Conservation (phyloP, 179 eudicot genomes). For the Drosera spatulata region DNA sequence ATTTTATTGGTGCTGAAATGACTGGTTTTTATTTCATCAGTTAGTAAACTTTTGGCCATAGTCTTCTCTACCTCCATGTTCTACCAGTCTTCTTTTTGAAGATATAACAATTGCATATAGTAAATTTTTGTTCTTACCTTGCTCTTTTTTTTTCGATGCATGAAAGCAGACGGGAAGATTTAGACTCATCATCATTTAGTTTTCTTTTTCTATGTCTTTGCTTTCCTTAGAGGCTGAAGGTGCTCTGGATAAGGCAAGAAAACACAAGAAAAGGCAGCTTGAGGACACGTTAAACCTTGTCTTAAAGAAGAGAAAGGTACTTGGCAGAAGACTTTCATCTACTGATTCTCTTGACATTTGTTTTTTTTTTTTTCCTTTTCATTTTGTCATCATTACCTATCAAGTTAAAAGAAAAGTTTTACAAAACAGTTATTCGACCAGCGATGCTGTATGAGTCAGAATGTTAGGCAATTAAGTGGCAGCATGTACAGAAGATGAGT, state of each 20-base stretch:
- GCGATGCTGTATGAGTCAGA: too few species aligned
- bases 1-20: not conserved
- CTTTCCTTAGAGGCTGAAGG: conserved; percentile 88
- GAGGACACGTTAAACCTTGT: conserved; percentile 89
- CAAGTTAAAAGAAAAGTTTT: too few species aligned
- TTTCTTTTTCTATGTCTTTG: not conserved
- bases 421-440: too few species aligned
- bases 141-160: not conserved
- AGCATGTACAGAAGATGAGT: too few species aligned
- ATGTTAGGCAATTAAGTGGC: too few species aligned
- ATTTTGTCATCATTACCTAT: too few species aligned
- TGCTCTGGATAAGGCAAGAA: conserved; percentile 94
- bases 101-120: not conserved
- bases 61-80: too few species aligned
- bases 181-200: not conserved
- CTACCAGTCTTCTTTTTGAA: too few species aligned
- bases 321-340: not conserved
- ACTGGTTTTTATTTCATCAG: not conserved
- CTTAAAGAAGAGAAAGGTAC: conserved; percentile 83
- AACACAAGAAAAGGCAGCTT: conserved; percentile 96
- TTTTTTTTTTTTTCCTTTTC: too few species aligned
- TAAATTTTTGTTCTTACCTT: not conserved
- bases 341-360: too few species aligned
- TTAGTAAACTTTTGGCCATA: not conserved
- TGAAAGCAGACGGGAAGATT: conserved; percentile 1